Evolutionary conservation across 2,329 filamentous ascomycete genomes (phyloP).

Genomic region (Colletotrichum tanaceti): DNA sequence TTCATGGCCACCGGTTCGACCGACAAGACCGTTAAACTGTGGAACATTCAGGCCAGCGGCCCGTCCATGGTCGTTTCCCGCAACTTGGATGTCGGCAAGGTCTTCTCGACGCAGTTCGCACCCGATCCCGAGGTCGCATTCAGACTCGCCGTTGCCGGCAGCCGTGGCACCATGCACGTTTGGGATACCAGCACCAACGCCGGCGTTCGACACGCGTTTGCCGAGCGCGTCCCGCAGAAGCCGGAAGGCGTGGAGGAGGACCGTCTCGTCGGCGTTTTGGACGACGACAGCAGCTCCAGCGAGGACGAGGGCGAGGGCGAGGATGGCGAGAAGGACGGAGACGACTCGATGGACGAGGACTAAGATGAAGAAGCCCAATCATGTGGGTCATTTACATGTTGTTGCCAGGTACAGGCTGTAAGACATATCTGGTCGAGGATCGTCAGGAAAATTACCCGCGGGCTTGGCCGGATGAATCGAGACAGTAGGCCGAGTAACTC

Average conservation of each 20-base stretch:
- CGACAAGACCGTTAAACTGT: conserved; percentile 95
- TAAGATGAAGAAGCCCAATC: conserved; percentile 5
- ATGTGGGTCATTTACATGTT: conserved; percentile 8
- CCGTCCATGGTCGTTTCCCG: conserved; percentile 92
- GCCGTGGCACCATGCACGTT: conserved; percentile 90
- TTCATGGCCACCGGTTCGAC: conserved; percentile 94
- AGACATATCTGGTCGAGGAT: neutral
- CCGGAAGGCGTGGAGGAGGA: conserved; percentile 76
- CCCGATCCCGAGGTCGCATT: conserved; percentile 93
- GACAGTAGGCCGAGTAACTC: conserved; percentile 15
- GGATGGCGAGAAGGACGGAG: conserved; percentile 55
- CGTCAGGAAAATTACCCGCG: conserved; percentile 7
- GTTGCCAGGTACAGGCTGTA: conserved; percentile 12
- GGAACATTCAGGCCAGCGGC: conserved; percentile 85
- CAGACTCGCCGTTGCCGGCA: conserved; percentile 91
- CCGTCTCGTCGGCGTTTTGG: conserved; percentile 78
- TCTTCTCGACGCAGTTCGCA: conserved; percentile 91
- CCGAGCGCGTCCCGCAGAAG: conserved; percentile 66
- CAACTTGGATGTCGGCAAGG: conserved; percentile 92
- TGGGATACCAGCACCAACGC: conserved; percentile 98
- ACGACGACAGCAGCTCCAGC: conserved; percentile 75
- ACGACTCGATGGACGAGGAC: conserved; percentile 67
- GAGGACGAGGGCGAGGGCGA: conserved; percentile 72
- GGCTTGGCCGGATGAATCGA: conserved; percentile 17
- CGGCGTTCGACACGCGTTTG: conserved; percentile 86